Evolutionary conservation across 306 rosid species (phyloP), one percentile per base, ranked within the genome.

Genomic region (Dalbergia oliveri): DNA sequence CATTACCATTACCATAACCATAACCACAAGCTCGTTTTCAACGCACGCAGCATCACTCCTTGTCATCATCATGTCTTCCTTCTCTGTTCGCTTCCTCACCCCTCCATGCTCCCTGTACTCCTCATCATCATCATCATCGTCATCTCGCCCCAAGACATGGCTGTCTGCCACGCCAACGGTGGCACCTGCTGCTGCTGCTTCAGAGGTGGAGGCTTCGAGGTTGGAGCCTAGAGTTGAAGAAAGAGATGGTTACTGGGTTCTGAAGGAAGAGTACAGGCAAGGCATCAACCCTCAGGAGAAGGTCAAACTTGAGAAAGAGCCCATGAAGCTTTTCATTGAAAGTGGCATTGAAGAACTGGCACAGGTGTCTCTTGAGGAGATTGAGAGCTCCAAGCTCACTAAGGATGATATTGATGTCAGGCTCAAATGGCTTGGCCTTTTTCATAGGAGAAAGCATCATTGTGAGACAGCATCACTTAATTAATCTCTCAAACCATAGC

Each of bases 361-460:
- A 0, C 89, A 89, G 59, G 11, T 89, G 21, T 88, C 97, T 15
- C 73, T 91, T 80, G 94, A 89, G 80, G 94, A 95, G 44, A 88
- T 95, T 80, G 97, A 95, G 2, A 81, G 81, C 18, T 69, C 81
- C 50, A 95, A 95, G 81, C 79, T 71, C 50, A 75, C 88, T 0
- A 95, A 93, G 79, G 95, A 90, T 74, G 99, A 95, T 79, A 87
- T 95, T 75, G 99, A 95, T 87, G 98, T 91, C 4, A 88, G 99
- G 75, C 99, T 95, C 82, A 95, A 95, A 73, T 95, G 99, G 99
- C 97, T 95, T 66, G 99, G 97, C 51, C 98, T 93, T 59, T 95
- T 95, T 80, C 97, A 95, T 70, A 83, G 92, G 66, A 93, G 99
- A 86, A 95, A 93, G 72, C 94, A 93, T 62, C 99, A 95, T 0